These are phyloP conservation scores for Camelina hispida DNA, from an alignment of 345 rosid species.

Conservation along the genomic window DNA sequence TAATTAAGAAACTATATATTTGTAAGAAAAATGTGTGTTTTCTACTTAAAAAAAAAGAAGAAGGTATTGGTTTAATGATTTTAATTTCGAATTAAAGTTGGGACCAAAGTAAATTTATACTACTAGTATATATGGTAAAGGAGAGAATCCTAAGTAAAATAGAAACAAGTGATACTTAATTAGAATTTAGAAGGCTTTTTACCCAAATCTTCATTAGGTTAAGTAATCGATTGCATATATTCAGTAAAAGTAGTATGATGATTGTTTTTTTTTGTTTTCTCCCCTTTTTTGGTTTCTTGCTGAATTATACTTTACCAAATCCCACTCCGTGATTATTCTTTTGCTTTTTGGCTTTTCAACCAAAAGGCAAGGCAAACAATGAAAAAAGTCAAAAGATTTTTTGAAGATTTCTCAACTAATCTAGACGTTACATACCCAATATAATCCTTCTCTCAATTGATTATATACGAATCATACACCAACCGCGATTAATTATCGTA, in stretches of 20 bases:
- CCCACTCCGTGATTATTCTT: constrained; percentile 42
- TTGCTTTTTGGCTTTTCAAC: constrained; percentile 48
- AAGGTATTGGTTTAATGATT: neutral
- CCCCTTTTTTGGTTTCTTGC: constrained; percentile 23
- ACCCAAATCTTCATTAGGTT: constrained; percentile 26
- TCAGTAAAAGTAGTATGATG: constrained; percentile 43
- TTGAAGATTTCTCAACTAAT: constrained; percentile 45
- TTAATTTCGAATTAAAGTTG: constrained; percentile 22
- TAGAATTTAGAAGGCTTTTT: constrained; percentile 30
- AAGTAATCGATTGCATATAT: constrained; percentile 39
- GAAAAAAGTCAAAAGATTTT: constrained; percentile 45
- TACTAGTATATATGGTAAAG: constrained; percentile 13
- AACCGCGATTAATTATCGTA: constrained; percentile 34
- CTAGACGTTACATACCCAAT: constrained; percentile 25
- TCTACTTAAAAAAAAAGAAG: neutral
- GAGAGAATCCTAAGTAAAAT: constrained; percentile 39
- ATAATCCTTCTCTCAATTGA: constrained; percentile 19
- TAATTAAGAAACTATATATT: neutral
- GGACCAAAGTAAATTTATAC: neutral
- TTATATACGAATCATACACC: constrained; percentile 29
- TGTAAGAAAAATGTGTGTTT: constrained; percentile 4
- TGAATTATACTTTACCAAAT: constrained; percentile 42
- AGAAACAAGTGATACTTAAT: constrained; percentile 26
- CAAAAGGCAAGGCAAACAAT: constrained; percentile 38
- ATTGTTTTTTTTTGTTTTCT: neutral